Evolutionary conservation across 2,329 filamentous ascomycete species (phyloP).

Genomic region (Myriangium duriaei): DNA sequence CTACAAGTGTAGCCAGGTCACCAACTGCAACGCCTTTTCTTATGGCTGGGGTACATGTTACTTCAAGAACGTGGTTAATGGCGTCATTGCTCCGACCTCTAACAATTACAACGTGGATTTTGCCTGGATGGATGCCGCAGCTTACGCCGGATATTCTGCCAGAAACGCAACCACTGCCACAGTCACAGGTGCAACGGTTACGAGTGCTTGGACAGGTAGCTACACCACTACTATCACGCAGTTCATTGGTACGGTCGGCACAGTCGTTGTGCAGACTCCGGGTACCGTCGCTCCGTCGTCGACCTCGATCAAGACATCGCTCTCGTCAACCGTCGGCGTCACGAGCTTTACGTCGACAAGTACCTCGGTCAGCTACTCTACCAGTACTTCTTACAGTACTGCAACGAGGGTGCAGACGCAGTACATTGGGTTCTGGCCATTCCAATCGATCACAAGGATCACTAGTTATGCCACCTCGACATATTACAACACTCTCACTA

Average conservation of each 20-base stretch:
- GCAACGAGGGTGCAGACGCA: no score
- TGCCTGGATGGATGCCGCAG: slow-evolving; percentile 8
- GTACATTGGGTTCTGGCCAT: no score
- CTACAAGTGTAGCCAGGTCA: slow-evolving; percentile 9
- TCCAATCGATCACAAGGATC: no score
- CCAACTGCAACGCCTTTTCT: slow-evolving; percentile 11
- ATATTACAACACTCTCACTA: no score
- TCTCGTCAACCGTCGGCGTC: no score
- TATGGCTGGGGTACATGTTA: slow-evolving; percentile 12
- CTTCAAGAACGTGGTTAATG: slow-evolving; percentile 10
- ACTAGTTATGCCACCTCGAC: no score
- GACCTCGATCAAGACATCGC: no score
- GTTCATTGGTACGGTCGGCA: slow-evolving; percentile 8
- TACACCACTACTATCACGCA: slow-evolving; percentile 7
- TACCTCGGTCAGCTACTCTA: no score
- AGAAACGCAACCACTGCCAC: slow-evolving; percentile 9
- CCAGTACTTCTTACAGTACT: no score
- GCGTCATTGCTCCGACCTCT: slow-evolving; percentile 6
- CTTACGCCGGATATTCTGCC: slow-evolving; percentile 11
- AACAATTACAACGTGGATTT: slow-evolving; percentile 9
- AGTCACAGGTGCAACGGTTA: slow-evolving; percentile 10
- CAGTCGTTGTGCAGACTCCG: slow-evolving; percentile 9
- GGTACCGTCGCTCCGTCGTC: slow-evolving; percentile 6
- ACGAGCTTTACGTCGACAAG: no score
- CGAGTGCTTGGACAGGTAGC: slow-evolving; percentile 11